These are phyloP conservation scores for Colletotrichum sp. DNA, from an alignment of 2,329 filamentous ascomycete species.

Conservation along the genomic window DNA sequence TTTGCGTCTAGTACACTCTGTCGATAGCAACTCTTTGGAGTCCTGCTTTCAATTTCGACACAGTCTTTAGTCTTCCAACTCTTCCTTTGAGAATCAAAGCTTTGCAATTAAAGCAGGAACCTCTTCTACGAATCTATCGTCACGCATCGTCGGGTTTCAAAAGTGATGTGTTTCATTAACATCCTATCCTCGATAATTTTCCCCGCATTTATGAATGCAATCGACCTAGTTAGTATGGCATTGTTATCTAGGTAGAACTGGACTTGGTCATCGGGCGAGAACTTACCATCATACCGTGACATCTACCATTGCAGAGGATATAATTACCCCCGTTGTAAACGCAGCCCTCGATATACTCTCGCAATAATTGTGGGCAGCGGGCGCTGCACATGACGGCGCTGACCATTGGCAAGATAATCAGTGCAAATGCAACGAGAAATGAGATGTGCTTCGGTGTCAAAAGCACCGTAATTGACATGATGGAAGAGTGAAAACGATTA, in stretches of 20 bases:
- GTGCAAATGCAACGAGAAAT: accelerated
- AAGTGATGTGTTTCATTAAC: neutral
- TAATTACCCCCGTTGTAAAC: neutral
- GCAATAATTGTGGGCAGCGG: neutral
- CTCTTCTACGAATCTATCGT: no score
- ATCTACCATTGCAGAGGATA: accelerated
- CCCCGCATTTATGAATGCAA: neutral
- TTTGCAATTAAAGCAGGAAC: accelerated
- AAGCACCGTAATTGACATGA: neutral
- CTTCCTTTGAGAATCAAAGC: neutral
- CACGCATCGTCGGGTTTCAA: accelerated
- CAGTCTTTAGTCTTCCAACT: neutral
- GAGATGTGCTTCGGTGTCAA: accelerated
- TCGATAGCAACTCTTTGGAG: accelerated
- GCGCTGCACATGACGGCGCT: neutral
- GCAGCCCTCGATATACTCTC: neutral
- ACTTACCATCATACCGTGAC: neutral
- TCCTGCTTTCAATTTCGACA: accelerated
- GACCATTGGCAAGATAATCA: accelerated
- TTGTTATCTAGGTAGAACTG: accelerated
- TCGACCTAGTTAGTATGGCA: accelerated
- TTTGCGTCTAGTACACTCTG: neutral
- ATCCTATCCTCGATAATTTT: accelerated
- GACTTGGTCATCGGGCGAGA: neutral
- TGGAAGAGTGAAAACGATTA: accelerated